Evolutionary conservation across 2,329 filamentous ascomycete genomes (phyloP), one percentile per base, ranked within the genome.

Genomic region (Botryotinia calthae): DNA sequence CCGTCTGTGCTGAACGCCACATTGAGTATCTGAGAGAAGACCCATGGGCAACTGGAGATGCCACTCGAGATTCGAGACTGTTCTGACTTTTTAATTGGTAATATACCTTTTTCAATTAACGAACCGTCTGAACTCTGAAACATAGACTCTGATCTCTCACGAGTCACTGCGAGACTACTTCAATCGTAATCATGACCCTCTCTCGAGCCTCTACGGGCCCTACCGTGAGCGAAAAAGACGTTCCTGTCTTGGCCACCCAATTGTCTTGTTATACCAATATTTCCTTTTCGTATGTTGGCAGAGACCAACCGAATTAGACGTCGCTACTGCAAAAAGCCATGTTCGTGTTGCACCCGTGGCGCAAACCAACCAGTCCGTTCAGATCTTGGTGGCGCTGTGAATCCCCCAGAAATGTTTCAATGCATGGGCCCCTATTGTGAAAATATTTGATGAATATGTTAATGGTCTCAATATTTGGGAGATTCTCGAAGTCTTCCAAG

Each of bases 1-100:
- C 31, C 34, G 31, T 70, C 68, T 70, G 67, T 70, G 54, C 67
- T 62, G 67, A 51, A 64, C 58, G 68, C 59, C 59, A 71, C 59
- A 54, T 54, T 14, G 28, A 22, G 22, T 40, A 56, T 28, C 58
- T 59, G 44, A 54, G 46, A 25, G 31, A 58, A 69, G 63, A 54
- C 31, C 46, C 69, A 54, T n/a, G 14, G 51, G 12, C 7, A 56
- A 18, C 51, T 56, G 18, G 51, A 62, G 59, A 40, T 61, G 59
- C n/a, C 67, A 48, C 34, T 40, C 18, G 14, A 9, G 48, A 51
- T 51, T 68, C 65, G 48, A 68, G 65, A 68, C 34, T 18, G 48
- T 58, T 68, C 48, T 42, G 31, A 42, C 22, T 28, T 28, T 56
- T 56, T 28, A 31, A 42, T 51, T 66, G 63, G 46, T 66, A 16